Evolutionary conservation across 108 stramenopile genomes (phyloP).

Genomic region (Schizochytrium sp.): DNA sequence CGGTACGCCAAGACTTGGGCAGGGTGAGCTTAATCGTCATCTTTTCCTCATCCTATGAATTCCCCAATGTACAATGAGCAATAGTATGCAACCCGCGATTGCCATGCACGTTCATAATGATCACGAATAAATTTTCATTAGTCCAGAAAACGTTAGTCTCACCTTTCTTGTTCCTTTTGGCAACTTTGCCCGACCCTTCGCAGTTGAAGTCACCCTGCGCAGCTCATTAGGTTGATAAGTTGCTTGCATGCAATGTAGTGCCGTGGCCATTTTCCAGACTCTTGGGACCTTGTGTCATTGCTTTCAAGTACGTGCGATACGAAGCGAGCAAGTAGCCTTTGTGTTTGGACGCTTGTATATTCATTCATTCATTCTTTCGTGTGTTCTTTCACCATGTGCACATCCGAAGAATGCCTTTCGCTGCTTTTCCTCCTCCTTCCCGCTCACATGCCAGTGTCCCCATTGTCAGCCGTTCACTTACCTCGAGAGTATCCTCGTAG

Average conservation of each 20-base stretch:
- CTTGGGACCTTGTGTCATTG: no score
- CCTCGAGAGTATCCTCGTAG: constrained; percentile 81
- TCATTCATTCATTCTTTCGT: neutral
- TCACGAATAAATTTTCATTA: neutral
- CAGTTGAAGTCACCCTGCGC: constrained; percentile 12
- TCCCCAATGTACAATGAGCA: constrained; percentile 32
- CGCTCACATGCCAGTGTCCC: neutral
- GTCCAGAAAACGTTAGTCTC: no score
- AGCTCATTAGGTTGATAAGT: neutral
- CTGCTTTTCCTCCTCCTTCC: neutral
- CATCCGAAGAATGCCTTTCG: neutral
- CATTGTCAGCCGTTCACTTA: neutral
- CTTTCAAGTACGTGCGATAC: no score
- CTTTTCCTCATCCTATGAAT: constrained; percentile 78
- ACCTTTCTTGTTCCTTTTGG: no score
- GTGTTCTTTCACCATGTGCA: neutral
- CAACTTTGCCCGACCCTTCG: no score
- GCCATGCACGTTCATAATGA: neutral
- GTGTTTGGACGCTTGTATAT: no score
- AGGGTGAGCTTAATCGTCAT: constrained; percentile 90
- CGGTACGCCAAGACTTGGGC: constrained; percentile 87
- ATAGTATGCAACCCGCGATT: neutral
- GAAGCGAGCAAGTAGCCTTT: no score
- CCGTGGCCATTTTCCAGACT: no score
- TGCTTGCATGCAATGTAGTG: no score